These are phyloP conservation scores for Coniochaeta hoffmannii DNA, from an alignment of 2,329 filamentous ascomycete species.

Conservation along the genomic window DNA sequence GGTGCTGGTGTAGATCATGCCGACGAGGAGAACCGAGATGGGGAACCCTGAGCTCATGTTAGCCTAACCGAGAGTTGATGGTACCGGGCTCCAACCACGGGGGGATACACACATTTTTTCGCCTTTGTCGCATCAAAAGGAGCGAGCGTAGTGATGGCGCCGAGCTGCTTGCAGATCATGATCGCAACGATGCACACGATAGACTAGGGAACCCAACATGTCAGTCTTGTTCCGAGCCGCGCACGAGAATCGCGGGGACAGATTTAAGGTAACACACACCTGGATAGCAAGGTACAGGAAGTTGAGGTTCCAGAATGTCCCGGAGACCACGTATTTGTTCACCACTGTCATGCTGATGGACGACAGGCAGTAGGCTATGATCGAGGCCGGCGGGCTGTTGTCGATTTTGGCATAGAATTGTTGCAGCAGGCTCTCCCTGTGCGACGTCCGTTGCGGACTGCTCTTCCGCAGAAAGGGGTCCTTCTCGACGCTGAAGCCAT, in stretches of 20 bases:
- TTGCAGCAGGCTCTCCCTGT: slow-evolving; percentile 21
- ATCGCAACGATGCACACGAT: slow-evolving; percentile 85
- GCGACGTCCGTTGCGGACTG: slow-evolving; percentile 24
- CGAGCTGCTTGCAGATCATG: slow-evolving; percentile 69
- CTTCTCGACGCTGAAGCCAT: slow-evolving; percentile 44
- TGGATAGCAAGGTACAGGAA: slow-evolving; percentile 91
- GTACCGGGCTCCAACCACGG: no score
- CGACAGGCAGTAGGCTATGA: slow-evolving; percentile 84
- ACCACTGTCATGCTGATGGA: slow-evolving; percentile 99
- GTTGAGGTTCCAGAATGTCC: slow-evolving; percentile 86
- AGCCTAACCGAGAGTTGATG: no score
- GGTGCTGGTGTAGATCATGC: slow-evolving; percentile 98
- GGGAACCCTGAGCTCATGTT: slow-evolving; percentile 68
- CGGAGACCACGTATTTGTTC: slow-evolving; percentile 97
- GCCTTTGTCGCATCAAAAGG: slow-evolving; percentile 82
- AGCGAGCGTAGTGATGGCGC: slow-evolving; percentile 75
- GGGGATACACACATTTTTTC: slow-evolving; percentile 68
- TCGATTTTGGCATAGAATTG: slow-evolving; percentile 44
- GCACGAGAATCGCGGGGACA: no score
- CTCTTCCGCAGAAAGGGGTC: slow-evolving; percentile 39
- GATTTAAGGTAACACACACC: slow-evolving; percentile 47
- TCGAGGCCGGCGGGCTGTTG: slow-evolving; percentile 72
- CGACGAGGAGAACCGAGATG: slow-evolving; percentile 88
- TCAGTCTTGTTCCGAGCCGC: neutral
- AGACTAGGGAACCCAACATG: slow-evolving; percentile 49